A percentile compares a stretch with the other conserved stretches of the same genome.
phyloP scores from a whole-genome alignment of 2,329 filamentous ascomycete species.

The Aspergillus sp. region DNA sequence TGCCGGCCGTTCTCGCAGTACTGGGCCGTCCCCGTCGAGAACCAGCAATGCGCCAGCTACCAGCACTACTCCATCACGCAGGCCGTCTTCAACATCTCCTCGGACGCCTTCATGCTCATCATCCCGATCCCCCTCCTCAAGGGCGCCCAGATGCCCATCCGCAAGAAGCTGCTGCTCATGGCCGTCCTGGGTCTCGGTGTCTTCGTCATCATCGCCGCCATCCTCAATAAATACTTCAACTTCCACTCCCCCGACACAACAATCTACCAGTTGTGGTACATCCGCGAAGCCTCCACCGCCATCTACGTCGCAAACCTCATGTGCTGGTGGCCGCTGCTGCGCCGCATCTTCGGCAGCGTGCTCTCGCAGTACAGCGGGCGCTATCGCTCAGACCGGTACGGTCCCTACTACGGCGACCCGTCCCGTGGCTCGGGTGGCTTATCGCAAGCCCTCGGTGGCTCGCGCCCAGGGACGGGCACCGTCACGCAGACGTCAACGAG shows the following conservation, averaged over 20 bases:
- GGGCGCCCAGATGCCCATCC: constrained; percentile 32
- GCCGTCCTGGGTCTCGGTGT: constrained; percentile 40
- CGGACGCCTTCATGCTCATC: constrained; percentile 40
- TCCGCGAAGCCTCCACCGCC: constrained; percentile 41
- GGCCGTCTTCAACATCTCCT: constrained; percentile 47
- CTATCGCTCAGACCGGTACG: constrained; percentile 27
- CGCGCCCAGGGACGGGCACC: too few species aligned
- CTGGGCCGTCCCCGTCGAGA: constrained; percentile 47
- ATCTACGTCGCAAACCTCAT: constrained; percentile 51
- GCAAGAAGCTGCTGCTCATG: constrained; percentile 35
- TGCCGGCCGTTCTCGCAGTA: constrained; percentile 52
- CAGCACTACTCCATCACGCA: constrained; percentile 44
- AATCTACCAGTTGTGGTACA: constrained; percentile 45
- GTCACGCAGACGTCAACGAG: background rate
- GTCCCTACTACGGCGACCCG: background rate
- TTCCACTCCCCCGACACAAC: constrained; percentile 37
- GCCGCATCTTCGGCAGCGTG: constrained; percentile 26
- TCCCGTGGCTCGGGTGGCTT: background rate
- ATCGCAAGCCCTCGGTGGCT: background rate
- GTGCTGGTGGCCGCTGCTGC: constrained; percentile 32
- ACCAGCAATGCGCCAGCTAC: constrained; percentile 43
- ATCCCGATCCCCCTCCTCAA: constrained; percentile 40
- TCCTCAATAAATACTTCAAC: constrained; percentile 50
- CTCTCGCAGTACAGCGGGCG: constrained; percentile 4
- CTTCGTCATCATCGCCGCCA: constrained; percentile 39